phyloP scores from a whole-genome alignment of 768 basidiomycete genomes.

The Tephrocybe sp. region DNA sequence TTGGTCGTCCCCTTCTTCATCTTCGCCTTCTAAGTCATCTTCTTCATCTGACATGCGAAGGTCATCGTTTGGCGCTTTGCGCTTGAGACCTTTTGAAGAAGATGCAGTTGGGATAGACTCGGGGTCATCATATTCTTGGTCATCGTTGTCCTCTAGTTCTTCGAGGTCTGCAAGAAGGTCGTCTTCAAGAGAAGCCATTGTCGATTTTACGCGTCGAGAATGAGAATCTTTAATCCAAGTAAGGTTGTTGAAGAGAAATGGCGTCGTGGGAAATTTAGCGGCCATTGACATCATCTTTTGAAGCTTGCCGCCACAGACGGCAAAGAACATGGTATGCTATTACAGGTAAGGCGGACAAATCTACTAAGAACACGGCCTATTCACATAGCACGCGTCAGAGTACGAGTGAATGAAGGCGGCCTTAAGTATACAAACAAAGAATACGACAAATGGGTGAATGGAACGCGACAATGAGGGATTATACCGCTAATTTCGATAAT shows the following conservation, averaged over 20 bases:
- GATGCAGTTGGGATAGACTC: conserved; percentile 15
- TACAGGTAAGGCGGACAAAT: neutral
- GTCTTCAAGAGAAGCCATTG: conserved; percentile 84
- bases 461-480: too few species aligned
- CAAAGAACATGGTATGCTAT: neutral
- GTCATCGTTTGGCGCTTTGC: conserved; percentile 60
- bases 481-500: too few species aligned
- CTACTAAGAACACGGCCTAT: neutral
- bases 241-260: too few species aligned
- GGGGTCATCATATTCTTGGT: conserved; percentile 41
- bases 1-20: conserved; percentile 41
- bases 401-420: neutral
- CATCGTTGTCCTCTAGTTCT: conserved; percentile 72
- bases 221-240: neutral
- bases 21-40: conserved; percentile 47
- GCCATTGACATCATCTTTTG: neutral
- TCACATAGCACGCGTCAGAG: neutral
- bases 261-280: too few species aligned
- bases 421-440: neutral
- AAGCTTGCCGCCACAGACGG: neutral
- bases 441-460: neutral
- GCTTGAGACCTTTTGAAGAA: conserved; percentile 46
- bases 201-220: neutral
- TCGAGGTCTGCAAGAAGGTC: conserved; percentile 93
- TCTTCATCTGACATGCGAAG: conserved; percentile 58